Evolutionary conservation across 2,329 filamentous ascomycete genomes (phyloP), one percentile per base, ranked within the genome.

Genomic region (Colletotrichum sidae): DNA sequence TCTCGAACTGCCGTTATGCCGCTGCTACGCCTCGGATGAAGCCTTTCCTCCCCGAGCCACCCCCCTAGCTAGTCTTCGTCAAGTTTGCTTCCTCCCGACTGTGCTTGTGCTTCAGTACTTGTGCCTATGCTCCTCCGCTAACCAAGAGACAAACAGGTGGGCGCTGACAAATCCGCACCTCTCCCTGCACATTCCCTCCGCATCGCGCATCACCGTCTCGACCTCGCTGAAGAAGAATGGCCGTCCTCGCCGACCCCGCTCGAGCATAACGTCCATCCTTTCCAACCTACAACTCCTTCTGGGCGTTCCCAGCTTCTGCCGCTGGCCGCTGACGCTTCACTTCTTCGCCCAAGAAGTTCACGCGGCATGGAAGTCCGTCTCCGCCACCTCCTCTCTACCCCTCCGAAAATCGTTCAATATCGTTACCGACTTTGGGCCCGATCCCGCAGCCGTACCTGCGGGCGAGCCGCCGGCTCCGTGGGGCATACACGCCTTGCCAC

Each of bases 151-250:
- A 35, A 60, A 59, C 39, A 95, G 92, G 83, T 97, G 95, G 95
- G 94, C 95, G 44, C 91, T 96, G 84, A 92, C 92, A 69, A 94
- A 98, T 74, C 88, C 94, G 2, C 91, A 96, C 74, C 76, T 90
- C 39, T 94, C 94, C 6, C 82, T 91, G 39, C 94, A 97, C 74
- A 93, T 97, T 62, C 85, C 91, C 11, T 78, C 84, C 11, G 82
- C 85, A 38, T 84, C 88, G 45, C 84, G 89, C n/a, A 81, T 92
- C 41, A 81, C 84, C 2, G 73, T 83, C 52, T 77, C 86, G 71
- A 86, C 79, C 0, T 75, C 78, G 57, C 80, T 74, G 55, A 89
- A 87, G 74, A 78, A 78, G 55, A 85, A 82, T 39, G 84, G 85
- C 10, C 84, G 82, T 13, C 85, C 87, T 4, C 85, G 80, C 50